Evolutionary conservation across 2,329 filamentous ascomycete species (phyloP), one percentile per base, ranked within the genome.

Genomic region (Alternaria sp.): DNA sequence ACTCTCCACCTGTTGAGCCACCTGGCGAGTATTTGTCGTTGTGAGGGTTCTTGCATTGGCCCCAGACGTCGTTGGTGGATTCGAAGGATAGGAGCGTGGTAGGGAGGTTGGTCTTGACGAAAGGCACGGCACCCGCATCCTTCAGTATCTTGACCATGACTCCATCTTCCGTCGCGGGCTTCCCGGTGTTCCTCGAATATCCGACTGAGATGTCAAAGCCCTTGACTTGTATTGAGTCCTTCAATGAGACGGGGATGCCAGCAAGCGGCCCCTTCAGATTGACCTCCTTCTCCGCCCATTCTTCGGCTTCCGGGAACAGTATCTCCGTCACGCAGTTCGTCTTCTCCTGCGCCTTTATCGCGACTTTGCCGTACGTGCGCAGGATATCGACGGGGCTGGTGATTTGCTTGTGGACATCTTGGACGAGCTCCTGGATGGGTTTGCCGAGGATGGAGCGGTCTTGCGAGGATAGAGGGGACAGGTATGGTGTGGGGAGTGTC

Each of bases 311-410:
- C 0, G 88, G 85, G 40, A 97, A 86, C 82, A 97, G 87, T 59
- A 97, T 84, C 81, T 97, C 94, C 0, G 95, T 97, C 12, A 96
- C 81, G 75, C 93, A 96, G 79, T 97, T 97, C 3, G 93, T 97
- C 81, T 91, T 91, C 66, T 90, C 86, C 36, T 97, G 95, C 1
- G 93, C 94, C 74, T 89, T 90, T 56, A 97, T 78, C 0, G 94
- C 91, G 19, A 95, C 90, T 80, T 96, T 97, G 73, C 91, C 91
- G 77, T 97, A 98, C 11, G 93, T 89, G 63, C 85, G 88, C n/a
- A 97, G 88, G 50, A 97, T 87, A 65, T 93, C 89, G 23, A 90
- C 77, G 0, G 94, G 90, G 12, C 86, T 85, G 52, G 89, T 83
- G 57, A 84, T 81, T 47, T 89, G 86, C n/a, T 87, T 86, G 30